A percentile compares a stretch with the other conserved stretches of the same genome.
These are phyloP conservation scores for Alloteropsis angusta DNA, from an alignment of 202 grass and related monocot genomes.

Conservation along the genomic window DNA sequence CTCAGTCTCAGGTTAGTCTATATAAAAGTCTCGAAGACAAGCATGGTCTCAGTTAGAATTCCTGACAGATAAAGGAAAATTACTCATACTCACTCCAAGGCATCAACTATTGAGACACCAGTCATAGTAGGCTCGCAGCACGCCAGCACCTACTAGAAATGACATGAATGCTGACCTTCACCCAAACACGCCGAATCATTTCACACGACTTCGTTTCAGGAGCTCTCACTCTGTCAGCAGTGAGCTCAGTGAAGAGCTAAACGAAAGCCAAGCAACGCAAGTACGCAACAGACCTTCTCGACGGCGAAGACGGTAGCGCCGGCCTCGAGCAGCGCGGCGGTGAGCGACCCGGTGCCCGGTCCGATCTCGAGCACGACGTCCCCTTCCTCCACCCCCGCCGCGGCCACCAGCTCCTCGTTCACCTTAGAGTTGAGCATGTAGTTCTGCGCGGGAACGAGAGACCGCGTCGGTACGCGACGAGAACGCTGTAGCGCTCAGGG, in stretches of 20 bases:
- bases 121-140: background rate
- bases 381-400: constrained; percentile 51
- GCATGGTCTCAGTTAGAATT: background rate
- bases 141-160: background rate
- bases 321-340: constrained; percentile 48
- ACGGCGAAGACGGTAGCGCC: constrained; percentile 74
- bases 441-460: constrained; percentile 28
- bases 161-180: background rate
- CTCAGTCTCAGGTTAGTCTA: background rate
- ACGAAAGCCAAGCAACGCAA: background rate
- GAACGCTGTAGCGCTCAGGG: too few species aligned
- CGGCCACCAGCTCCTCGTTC: constrained; percentile 61
- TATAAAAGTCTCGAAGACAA: background rate
- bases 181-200: background rate
- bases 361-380: constrained; percentile 92
- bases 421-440: constrained; percentile 78
- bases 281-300: constrained; percentile 48
- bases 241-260: background rate
- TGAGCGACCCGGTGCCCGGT: constrained; percentile 77
- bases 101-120: background rate
- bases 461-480: background rate
- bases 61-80: background rate
- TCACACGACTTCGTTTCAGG: background rate
- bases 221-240: background rate
- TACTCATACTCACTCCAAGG: background rate